These are phyloP conservation scores for Sordaria brevicollis DNA, from an alignment of 495 filamentous ascomycete genomes.

Conservation along the genomic window DNA sequence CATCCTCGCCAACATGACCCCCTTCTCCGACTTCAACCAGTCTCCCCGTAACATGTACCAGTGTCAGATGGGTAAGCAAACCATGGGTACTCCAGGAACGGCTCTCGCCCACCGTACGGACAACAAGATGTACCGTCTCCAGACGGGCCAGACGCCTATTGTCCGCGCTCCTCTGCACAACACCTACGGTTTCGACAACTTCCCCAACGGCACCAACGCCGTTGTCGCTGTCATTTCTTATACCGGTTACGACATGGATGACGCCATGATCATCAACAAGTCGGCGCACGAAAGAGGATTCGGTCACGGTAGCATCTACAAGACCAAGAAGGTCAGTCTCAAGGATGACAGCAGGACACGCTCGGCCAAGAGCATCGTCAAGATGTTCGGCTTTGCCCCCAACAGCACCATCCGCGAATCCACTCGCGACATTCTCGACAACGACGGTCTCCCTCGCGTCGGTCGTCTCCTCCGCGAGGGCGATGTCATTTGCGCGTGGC, in stretches of 20 bases:
- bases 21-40: constrained; percentile 98
- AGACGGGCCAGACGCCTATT: constrained; percentile 92
- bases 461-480: constrained; percentile 68
- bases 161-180: constrained; percentile 88
- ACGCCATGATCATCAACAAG: constrained; percentile 99
- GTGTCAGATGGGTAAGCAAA: constrained; percentile 99
- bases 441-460: constrained; percentile 74
- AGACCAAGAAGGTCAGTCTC: constrained; percentile 80
- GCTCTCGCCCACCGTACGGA: constrained; percentile 80
- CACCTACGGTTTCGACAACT: constrained; percentile 94
- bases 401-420: constrained; percentile 52
- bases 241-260: constrained; percentile 99
- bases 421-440: constrained; percentile 60
- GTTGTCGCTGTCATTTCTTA: constrained; percentile 97
- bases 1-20: constrained; percentile 96
- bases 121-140: constrained; percentile 91
- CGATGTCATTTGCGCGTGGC: constrained; percentile 76
- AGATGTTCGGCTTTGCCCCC: constrained; percentile 80
- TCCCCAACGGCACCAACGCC: constrained; percentile 94
- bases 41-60: constrained; percentile 99
- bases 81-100: constrained; percentile 94
- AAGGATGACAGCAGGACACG: constrained; percentile 55
- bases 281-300: constrained; percentile 97
- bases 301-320: constrained; percentile 92
- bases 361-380: constrained; percentile 46